Conservation (phyloP, 176 grass and related monocot genomes). For the Carex kokanica region DNA sequence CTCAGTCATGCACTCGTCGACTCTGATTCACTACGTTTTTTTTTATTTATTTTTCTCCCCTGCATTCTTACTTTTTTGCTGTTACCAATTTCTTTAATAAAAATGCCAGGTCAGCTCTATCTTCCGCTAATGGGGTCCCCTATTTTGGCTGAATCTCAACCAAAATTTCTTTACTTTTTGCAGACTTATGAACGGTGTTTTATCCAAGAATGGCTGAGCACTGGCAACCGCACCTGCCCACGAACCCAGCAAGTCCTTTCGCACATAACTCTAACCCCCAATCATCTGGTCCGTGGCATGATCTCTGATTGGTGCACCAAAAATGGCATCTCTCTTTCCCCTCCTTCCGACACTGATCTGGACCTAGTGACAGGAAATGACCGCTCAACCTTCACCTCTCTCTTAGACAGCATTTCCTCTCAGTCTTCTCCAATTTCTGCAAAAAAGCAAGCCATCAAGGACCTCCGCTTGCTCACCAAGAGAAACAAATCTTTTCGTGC, state of each 20-base stretch:
- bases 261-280: conserved; percentile 48
- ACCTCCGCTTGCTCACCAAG: conserved; percentile 61
- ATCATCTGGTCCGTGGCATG: conserved; percentile 53
- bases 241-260: conserved; percentile 60
- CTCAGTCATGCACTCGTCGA: background rate
- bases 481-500: conserved; percentile 61
- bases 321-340: conserved; percentile 41
- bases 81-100: background rate
- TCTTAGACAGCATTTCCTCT: conserved; percentile 59
- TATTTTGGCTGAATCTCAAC: background rate
- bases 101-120: background rate
- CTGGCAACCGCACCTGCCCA: conserved; percentile 57
- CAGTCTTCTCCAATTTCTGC: conserved; percentile 30
- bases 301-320: conserved; percentile 66
- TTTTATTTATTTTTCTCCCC: background rate
- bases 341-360: conserved; percentile 33
- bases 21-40: background rate
- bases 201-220: conserved; percentile 65
- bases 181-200: conserved; percentile 74
- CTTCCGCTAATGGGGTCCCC: background rate
- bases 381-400: conserved; percentile 37
- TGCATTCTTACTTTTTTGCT: background rate
- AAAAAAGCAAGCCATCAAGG: conserved; percentile 56
- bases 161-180: conserved; percentile 27
- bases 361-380: conserved; percentile 42